A percentile compares a stretch with the other conserved stretches of the same genome.
These are phyloP conservation scores for Ustilago hordei DNA, from an alignment of 1,284 basidiomycete genomes.

Conservation along the genomic window DNA sequence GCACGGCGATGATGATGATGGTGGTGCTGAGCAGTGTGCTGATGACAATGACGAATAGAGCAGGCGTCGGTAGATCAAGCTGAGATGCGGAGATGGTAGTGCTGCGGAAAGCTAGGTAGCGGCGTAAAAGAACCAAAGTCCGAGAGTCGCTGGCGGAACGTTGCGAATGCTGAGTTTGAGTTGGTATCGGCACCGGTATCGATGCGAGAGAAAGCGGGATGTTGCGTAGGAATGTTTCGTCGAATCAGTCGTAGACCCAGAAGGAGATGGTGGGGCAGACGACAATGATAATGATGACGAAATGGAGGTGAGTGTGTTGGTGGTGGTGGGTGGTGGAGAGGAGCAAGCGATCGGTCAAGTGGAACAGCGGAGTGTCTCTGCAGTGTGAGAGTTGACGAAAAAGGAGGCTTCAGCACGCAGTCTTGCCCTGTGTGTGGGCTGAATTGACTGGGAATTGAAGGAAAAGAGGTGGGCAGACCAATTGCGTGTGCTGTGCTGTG, in stretches of 20 bases:
- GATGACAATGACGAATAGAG: constrained; percentile 25
- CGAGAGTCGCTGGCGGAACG: not conserved
- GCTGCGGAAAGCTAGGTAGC: constrained; percentile 10
- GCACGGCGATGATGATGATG: constrained; percentile 1
- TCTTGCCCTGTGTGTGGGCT: not conserved
- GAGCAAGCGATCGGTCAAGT: not conserved
- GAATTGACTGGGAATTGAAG: not conserved
- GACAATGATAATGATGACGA: constrained; percentile 20
- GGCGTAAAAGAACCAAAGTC: constrained; percentile 4
- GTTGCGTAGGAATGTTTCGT: constrained; percentile 8
- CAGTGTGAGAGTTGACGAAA: not conserved
- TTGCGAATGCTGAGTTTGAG: not conserved
- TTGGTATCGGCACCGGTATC: not conserved
- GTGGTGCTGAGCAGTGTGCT: constrained; percentile 6
- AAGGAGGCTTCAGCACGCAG: constrained; percentile 2
- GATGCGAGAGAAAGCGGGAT: constrained; percentile 1
- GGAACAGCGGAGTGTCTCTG: constrained; percentile 9
- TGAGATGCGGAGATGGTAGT: not conserved
- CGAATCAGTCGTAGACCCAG: constrained; percentile 29
- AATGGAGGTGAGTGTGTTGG: constrained; percentile 3
- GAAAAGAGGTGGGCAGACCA: too few species aligned
- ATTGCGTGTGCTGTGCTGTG: not conserved
- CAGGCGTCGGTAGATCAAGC: constrained; percentile 18
- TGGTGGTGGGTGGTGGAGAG: constrained; percentile 18
- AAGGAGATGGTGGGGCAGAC: not conserved